Evolutionary conservation across 176 grass and related monocot genomes (phyloP).

Genomic region (Olyra latifolia): DNA sequence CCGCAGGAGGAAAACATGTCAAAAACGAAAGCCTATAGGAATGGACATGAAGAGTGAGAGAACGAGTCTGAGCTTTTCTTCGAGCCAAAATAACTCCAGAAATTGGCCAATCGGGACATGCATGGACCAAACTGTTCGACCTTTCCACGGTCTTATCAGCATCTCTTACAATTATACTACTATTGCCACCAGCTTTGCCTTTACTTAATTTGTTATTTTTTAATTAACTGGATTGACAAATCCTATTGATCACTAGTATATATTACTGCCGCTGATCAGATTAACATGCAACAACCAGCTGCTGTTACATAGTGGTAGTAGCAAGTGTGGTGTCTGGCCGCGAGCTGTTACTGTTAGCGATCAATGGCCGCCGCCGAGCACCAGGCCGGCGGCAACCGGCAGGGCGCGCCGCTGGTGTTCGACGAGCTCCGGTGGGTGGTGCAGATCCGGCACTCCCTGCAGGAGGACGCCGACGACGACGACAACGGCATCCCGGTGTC

Average conservation of each 20-base stretch:
- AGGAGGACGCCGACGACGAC: conserved; percentile 55
- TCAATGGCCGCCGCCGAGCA: conserved; percentile 32
- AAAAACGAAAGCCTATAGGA: background rate
- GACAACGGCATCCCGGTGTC: conserved; percentile 64
- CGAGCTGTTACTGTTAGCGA: background rate
- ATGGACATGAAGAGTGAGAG: background rate
- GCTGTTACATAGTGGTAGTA: background rate
- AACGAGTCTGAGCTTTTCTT: background rate
- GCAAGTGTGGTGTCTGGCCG: no score
- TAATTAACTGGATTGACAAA: background rate
- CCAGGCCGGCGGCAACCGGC: background rate
- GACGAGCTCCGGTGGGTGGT: conserved; percentile 82
- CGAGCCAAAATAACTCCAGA: background rate
- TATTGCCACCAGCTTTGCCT: background rate
- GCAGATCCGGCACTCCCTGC: conserved; percentile 58
- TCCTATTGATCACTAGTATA: background rate
- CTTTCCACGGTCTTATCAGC: conserved; percentile 18
- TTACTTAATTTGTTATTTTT: no score
- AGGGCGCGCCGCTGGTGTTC: conserved; percentile 39
- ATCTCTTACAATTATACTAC: background rate
- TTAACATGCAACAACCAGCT: background rate
- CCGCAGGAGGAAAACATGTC: background rate
- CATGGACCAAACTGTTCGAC: background rate
- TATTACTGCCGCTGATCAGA: background rate
- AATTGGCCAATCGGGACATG: background rate